Percentiles rank a stretch among this genome's conserved stretches.
Evolutionary conservation across 2,329 filamentous ascomycete genomes (phyloP).

Genomic region (Botryotinia globosa): DNA sequence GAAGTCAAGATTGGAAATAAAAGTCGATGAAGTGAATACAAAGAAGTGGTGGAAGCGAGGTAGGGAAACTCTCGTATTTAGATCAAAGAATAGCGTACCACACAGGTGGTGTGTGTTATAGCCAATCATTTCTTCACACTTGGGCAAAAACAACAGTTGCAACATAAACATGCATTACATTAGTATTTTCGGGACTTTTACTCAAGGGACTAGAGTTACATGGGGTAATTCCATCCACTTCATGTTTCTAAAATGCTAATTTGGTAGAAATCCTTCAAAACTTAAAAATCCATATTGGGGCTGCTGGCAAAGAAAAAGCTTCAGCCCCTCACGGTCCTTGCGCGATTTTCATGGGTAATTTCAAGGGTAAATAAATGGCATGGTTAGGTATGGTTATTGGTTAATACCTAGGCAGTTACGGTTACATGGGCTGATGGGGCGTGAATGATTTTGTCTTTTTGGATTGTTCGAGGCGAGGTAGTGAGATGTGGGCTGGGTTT

Average conservation of each 20-base stretch:
- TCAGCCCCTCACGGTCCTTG: conserved; percentile 10
- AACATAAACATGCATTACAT: neutral
- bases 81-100: neutral
- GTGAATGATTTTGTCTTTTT: neutral
- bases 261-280: neutral
- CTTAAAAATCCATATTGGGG: neutral
- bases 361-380: neutral
- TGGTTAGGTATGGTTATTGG: neutral
- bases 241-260: neutral
- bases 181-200: neutral
- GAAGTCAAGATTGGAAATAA: neutral
- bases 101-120: neutral
- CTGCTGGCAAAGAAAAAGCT: neutral
- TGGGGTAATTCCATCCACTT: neutral
- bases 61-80: neutral
- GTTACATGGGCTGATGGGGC: conserved; percentile 6
- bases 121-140: neutral
- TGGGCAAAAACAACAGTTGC: neutral
- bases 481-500: too few species aligned
- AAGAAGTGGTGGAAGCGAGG: neutral
- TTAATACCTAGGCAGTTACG: neutral
- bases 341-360: neutral
- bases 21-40: neutral
- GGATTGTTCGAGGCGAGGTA: neutral
- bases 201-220: neutral